Evolutionary conservation across 2,329 filamentous ascomycete species (phyloP), one percentile per base, ranked within the genome.

Genomic region (Fusarium albosuccineum): DNA sequence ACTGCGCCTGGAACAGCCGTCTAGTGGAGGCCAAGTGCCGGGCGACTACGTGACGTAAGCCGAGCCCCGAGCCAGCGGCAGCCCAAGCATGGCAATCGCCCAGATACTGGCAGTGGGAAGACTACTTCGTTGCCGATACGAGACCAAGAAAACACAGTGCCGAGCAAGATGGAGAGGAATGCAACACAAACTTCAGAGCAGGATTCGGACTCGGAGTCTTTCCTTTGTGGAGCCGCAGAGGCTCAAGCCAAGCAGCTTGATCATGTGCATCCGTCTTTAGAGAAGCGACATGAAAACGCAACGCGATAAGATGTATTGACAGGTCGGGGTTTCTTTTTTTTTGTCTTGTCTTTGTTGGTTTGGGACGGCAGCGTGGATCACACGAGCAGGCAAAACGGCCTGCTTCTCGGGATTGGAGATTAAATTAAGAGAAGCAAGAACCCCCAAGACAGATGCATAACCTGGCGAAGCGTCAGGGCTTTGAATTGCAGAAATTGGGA

Each of bases 1-100:
- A 75, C 78, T 51, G 78, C 73, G 42, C 80, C 79, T 55, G 80
- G 81, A 61, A 80, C 80, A 50, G 80, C 80, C 57, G 78, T 79
- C 60, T 82, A 81, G 75, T 70, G 71, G 73, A 70, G 56, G 64
- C 57, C 59, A 52, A 67, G 60, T 60, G 60, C 64, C 61, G 60
- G 70, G 62, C 65, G 72, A 65, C 50, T 62, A 39, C 54, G 61
- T 39, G 68, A 73, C 29, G 63, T 46, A 34, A 54, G 57, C 48
- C 67, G 62, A 70, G 60, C 41, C 33, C 52, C 62, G 36, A 58
- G 52, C 40, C 60, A 65, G 42, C 53, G 65, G 65, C 65, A 68
- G 57, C 62, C 49, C 40, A 57, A 48, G 53, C 53, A 62, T 45
- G 29, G 30, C 16, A 57, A 26, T 17, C 62, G 53, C 29, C 16